phyloP scores from a whole-genome alignment of 2,329 filamentous ascomycete species.

The Arthroderma sp. region DNA sequence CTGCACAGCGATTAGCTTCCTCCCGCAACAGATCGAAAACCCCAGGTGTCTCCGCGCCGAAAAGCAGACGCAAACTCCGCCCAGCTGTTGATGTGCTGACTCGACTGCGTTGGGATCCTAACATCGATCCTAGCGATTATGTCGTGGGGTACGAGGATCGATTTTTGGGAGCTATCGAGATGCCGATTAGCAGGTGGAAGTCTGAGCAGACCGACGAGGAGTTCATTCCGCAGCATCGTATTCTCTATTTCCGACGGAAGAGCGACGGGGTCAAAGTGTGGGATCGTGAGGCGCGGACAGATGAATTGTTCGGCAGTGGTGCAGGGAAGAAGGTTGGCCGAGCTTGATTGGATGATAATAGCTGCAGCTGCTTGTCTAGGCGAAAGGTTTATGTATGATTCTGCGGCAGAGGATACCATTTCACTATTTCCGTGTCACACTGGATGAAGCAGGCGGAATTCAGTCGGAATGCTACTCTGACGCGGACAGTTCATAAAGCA shows the following conservation, averaged over 20 bases:
- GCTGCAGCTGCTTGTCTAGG: too few species aligned
- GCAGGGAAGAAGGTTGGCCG: background rate
- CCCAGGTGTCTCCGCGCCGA: background rate
- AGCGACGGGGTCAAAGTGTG: constrained; percentile 33
- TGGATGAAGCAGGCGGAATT: too few species aligned
- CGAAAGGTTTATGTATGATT: too few species aligned
- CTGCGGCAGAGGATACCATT: too few species aligned
- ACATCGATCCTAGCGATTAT: constrained; percentile 32
- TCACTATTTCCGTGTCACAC: too few species aligned
- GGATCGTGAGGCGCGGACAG: constrained; percentile 36
- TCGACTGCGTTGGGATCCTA: constrained; percentile 38
- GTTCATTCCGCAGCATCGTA: constrained; percentile 43
- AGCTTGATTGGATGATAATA: too few species aligned
- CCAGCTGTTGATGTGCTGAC: constrained; percentile 32
- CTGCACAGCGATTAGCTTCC: background rate
- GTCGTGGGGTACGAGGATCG: constrained; percentile 42
- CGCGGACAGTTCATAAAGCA: too few species aligned
- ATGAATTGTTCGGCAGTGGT: constrained; percentile 36
- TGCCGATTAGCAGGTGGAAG: constrained; percentile 38
- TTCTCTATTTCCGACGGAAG: constrained; percentile 36
- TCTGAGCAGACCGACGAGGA: constrained; percentile 42
- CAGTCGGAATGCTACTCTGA: too few species aligned
- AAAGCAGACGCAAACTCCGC: constrained; percentile 7
- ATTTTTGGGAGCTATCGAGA: constrained; percentile 38
- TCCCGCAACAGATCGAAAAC: background rate